Evolutionary conservation across 2,329 filamentous ascomycete species (phyloP).

Genomic region (Sclerotinia minor): DNA sequence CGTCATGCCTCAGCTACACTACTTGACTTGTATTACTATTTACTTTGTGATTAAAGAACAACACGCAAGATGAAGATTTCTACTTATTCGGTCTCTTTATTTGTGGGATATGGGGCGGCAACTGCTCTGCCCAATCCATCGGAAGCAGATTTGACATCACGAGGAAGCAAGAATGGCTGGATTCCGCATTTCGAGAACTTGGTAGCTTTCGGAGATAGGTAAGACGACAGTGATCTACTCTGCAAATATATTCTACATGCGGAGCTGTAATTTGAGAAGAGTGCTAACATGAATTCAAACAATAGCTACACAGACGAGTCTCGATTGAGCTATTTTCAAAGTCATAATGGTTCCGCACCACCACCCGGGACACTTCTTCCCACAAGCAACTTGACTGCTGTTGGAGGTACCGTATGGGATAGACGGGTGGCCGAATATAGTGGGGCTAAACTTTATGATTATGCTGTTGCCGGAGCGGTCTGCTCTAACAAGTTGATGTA

Average conservation of each 20-base stretch:
- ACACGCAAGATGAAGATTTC: slow-evolving; percentile 8
- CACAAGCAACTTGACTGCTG: slow-evolving; percentile 54
- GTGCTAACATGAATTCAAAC: background rate
- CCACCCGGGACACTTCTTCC: slow-evolving; percentile 57
- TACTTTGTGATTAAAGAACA: background rate
- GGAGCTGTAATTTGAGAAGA: background rate
- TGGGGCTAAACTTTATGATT: slow-evolving; percentile 60
- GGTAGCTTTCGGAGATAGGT: slow-evolving; percentile 71
- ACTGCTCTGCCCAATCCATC: background rate
- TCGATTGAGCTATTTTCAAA: slow-evolving; percentile 62
- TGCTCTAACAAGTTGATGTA: slow-evolving; percentile 69
- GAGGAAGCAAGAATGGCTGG: slow-evolving; percentile 25
- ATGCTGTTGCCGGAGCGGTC: slow-evolving; percentile 71
- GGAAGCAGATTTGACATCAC: background rate
- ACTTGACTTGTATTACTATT: background rate
- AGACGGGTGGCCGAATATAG: slow-evolving; percentile 64
- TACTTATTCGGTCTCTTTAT: background rate
- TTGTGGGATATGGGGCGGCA: background rate
- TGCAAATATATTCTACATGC: background rate
- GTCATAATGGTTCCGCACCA: slow-evolving; percentile 58
- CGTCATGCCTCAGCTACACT: background rate
- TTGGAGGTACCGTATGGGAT: slow-evolving; percentile 68
- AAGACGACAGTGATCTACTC: slow-evolving; percentile 28
- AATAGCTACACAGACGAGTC: slow-evolving; percentile 69
- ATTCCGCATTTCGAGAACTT: slow-evolving; percentile 58